Base-by-base conservation (phyloP, 495 filamentous ascomycete species). In the Aeminium ludgeri region DNA sequence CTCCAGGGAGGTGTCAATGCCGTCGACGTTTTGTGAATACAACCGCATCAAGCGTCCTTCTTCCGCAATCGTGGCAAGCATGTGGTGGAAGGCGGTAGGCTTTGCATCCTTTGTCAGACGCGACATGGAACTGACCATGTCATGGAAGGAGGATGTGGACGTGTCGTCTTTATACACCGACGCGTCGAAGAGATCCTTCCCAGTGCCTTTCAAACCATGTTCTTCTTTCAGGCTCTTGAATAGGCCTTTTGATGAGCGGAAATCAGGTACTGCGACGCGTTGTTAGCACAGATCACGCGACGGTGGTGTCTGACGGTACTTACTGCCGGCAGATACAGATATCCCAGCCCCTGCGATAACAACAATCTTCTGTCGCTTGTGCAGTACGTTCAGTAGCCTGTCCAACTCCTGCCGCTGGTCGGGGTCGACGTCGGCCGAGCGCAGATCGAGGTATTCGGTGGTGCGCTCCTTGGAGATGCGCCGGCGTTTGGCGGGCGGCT, bases 291-390 rank as follows among this genome's bases (percentile, higher is more conserved):
- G 8, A 34, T 38, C 16, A 20, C 18, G 20, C 36, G 10, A 19
- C 23, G 19, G 17, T 25, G 10, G 19, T 20, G 15, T 16, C 15
- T 12, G 6, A 38, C 23, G 13, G 6, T 38, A 77, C 83, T 52
- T 77, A 93, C 86, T 89, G 40, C 89, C 89, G 48, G 89, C 91
- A 34, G 86, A 83, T 11, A 91, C 87, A 28, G 89, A 96, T 45
- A 97, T 96, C 38, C 89, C 89, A 25, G 89, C 89, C 36, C 89
- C 89, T 23, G 87, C 87, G 59, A 97, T 82, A 31, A 94, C 84
- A 15, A 97, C 83, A 51, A 97, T 93, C 63, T 93, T 95, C 59
- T 80, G 78, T 61, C 85, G 89, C 55, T 81, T 81, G 41, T 80
- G 77, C 45, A 97, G 60, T n/a, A 73, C 76, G 38, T 80, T 72